phyloP scores from a whole-genome alignment of 192 early-diverging fungal species.

The Jimgerdemannia flammicorona region DNA sequence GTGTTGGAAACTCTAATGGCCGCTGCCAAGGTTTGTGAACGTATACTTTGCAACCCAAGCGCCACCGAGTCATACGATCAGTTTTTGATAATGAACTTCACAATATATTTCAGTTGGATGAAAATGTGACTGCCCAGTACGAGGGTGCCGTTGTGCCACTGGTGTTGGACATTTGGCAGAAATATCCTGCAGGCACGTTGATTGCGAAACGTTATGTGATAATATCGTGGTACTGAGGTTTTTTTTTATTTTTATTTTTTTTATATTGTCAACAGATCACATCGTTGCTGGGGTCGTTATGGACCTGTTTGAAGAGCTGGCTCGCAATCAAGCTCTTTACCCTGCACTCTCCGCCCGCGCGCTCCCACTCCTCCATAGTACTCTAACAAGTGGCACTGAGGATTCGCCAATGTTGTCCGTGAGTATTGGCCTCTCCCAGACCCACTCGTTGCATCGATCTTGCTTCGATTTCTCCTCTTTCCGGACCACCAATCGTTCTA shows the following conservation, averaged over 20 bases:
- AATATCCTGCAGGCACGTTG: slow-evolving; percentile 40
- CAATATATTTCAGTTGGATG: slow-evolving; percentile 49
- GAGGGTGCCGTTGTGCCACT: slow-evolving; percentile 70
- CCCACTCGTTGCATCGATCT: too few relatives aligned
- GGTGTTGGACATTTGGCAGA: slow-evolving; percentile 75
- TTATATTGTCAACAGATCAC: slow-evolving; percentile 49
- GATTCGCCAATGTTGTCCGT: slow-evolving; percentile 36
- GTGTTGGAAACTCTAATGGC: slow-evolving; percentile 63
- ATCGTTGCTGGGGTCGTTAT: slow-evolving; percentile 69
- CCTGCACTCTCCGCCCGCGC: slow-evolving; percentile 67
- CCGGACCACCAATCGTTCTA: too few relatives aligned
- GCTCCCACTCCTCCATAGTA: slow-evolving; percentile 62
- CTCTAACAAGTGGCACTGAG: slow-evolving; percentile 41
- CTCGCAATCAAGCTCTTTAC: slow-evolving; percentile 59
- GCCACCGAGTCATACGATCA: too few relatives aligned
- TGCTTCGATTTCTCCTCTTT: too few relatives aligned
- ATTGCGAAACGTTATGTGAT: slow-evolving; percentile 29
- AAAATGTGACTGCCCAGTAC: slow-evolving; percentile 65
- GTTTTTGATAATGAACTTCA: background rate
- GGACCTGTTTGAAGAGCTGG: slow-evolving; percentile 76
- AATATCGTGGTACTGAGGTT: background rate
- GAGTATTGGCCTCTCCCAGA: slow-evolving; percentile 8
- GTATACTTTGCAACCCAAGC: background rate
- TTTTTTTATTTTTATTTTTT: background rate
- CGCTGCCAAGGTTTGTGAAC: slow-evolving; percentile 49